A percentile compares a stretch with the other conserved stretches of the same genome.
Conservation (phyloP, 345 rosid genomes). For the Euphorbia peplus region DNA sequence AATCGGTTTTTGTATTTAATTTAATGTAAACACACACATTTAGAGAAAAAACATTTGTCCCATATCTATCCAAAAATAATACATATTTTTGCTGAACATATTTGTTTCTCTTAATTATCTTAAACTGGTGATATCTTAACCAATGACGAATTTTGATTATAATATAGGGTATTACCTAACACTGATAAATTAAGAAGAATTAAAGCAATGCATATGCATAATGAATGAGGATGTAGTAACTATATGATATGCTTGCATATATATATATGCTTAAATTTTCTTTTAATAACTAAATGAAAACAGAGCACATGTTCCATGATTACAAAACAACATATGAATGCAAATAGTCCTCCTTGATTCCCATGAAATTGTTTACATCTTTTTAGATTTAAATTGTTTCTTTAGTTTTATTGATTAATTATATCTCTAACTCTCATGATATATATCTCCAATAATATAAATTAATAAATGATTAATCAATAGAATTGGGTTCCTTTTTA, state of each 20-base stretch:
- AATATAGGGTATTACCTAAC: neutral
- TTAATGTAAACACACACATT: no score
- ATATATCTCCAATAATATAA: no score
- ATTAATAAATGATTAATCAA: neutral
- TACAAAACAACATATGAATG: neutral
- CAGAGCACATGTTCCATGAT: neutral
- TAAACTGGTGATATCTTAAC: no score
- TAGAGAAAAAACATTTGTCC: no score
- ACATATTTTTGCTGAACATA: no score
- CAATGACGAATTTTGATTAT: no score
- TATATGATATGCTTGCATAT: neutral
- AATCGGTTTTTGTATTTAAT: no score
- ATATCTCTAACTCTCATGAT: no score
- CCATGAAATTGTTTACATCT: neutral
- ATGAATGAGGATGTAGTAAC: neutral
- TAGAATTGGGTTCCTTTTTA: neutral
- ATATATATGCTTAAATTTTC: no score
- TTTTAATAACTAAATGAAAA: neutral
- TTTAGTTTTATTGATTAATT: no score
- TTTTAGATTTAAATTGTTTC: neutral
- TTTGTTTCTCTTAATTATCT: no score
- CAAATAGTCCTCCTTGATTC: conserved; percentile 5
- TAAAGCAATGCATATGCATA: neutral
- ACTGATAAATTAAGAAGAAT: neutral
- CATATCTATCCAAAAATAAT: no score